Base-by-base conservation (phyloP, 345 rosid species). In the Gossypium longicalyx region DNA sequence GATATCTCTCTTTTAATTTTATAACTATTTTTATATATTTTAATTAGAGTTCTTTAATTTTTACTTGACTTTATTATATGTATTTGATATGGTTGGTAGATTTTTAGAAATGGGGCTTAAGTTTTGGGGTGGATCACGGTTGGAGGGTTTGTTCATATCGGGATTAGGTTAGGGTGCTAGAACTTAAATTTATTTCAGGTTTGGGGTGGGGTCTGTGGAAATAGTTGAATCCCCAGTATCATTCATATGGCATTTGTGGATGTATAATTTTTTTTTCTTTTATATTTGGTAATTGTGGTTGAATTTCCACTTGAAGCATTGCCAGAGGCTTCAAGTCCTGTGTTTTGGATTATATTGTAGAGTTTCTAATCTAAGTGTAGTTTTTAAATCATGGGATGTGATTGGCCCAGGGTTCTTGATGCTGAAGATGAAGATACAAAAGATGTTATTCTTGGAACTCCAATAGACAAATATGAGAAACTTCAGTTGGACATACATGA, bases 361-460 rank as follows among this genome's bases (percentile, higher is more conserved):
- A 59, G 41, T 74, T 44, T 44, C 49, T 12, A 17, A 59, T 51
- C 12, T 16, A 17, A 43, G 23, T 44, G n/a, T 73, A 22, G 15
- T 17, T 75, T 76, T 70, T 34, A 0, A 45, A 15, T 67, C 51
- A 13, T 54, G 45, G 43, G 38, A 25, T 51, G 69, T 45, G 25
- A 44, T 41, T 51, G 61, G 12, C 53, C 47, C 76, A 91, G 98
- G 97, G 84, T 88, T 75, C 87, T 93, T 76, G 87, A 90, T 34
- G 82, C 82, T 67, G 88, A 83, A 62, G 85, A 84, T 15, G 96
- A 88, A 75, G 84, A 87, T 61, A 43, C 71, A 47, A 81, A 84
- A 20, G 91, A 87, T 77, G 89, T 56, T 51, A 73, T 79, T 45
- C 84, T 76, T 29, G 79, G 89, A 59, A 95, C 98, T 12, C 97